These are phyloP conservation scores for Asterella californica DNA, from an alignment of 225 moss, liverwort and hornwort genomes.

Conservation along the genomic window DNA sequence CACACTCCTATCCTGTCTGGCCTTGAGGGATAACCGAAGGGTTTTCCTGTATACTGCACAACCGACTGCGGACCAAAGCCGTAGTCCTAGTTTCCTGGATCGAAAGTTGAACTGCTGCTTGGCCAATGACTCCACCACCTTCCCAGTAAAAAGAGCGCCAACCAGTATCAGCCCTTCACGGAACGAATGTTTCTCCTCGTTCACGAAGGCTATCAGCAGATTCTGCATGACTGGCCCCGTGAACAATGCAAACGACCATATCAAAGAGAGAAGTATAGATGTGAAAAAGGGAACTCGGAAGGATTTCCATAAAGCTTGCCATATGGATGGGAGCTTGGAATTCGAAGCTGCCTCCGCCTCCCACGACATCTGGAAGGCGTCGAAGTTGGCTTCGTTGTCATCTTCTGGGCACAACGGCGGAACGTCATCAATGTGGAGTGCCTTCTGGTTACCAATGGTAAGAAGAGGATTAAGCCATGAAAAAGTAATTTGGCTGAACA, in stretches of 20 bases:
- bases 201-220: conserved; percentile 20
- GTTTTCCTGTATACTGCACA: conserved; percentile 32
- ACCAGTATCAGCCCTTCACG: conserved; percentile 20
- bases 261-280: neutral
- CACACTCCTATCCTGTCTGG: conserved; percentile 31
- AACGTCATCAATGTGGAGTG: conserved; percentile 21
- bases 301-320: conserved; percentile 18
- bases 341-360: neutral
- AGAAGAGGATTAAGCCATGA: conserved; percentile 37
- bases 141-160: conserved; percentile 21
- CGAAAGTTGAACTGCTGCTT: conserved; percentile 28
- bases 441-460: conserved; percentile 16
- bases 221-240: conserved; percentile 33
- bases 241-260: conserved; percentile 23
- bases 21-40: conserved; percentile 26
- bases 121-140: conserved; percentile 18
- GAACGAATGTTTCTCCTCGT: conserved; percentile 20
- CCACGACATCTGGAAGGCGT: conserved; percentile 25
- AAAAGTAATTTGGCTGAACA: neutral
- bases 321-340: conserved; percentile 9
- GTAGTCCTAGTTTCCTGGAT: conserved; percentile 29
- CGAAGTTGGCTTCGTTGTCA: conserved; percentile 10
- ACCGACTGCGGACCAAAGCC: conserved; percentile 35
- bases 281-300: conserved; percentile 26
- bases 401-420: conserved; percentile 21